Evolutionary conservation across 169 alveolate genomes (phyloP), one percentile per base, ranked within the genome.

Genomic region (Babesia divergens): DNA sequence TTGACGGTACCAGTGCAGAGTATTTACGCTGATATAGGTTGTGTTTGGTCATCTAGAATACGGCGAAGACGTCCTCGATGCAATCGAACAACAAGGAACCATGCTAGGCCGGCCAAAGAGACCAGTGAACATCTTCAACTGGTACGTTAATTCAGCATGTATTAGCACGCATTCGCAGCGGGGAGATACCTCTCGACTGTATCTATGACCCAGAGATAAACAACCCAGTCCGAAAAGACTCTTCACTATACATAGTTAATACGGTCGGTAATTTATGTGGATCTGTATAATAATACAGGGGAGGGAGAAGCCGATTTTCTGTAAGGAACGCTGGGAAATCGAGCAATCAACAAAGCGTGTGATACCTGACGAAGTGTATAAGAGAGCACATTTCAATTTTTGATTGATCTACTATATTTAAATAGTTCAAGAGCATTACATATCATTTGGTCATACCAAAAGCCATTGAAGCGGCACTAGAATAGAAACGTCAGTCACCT

Each of bases 11-110:
- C 6, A 4, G n/a, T 42, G 6, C 49, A n/a, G n/a, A n/a, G n/a
- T n/a, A n/a, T n/a, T n/a, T n/a, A n/a, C n/a, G n/a, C n/a, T n/a
- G n/a, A n/a, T 37, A 56, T 35, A 86, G 94, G 95, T 91, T 20
- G 95, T 89, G 16, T 91, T 91, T 75, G 95, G 95, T 0, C 92
- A 91, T 60, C 66, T 91, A 35, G 89, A 81, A 29, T 74, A 84
- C 59, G 95, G 95, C 35, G 84, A 58, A 38, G 94, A 89, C n/a
- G 91, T 86, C 7, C 47, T 91, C 37, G 83, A 83, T 26, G 74
- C 62, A 35, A 91, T 91, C 42, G 95, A 91, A 43, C 83, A 74
- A 29, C 91, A 79, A 38, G 91, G 94, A 9, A 82, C 94, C 3
- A 70, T 76, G 60, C 62, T 85, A 16, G 95, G 95, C n/a, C 46